Percentiles rank a stretch among this genome's conserved stretches.
These are phyloP conservation scores for Solanum verrucosum DNA, from an alignment of 257 asterid genomes.

Conservation along the genomic window DNA sequence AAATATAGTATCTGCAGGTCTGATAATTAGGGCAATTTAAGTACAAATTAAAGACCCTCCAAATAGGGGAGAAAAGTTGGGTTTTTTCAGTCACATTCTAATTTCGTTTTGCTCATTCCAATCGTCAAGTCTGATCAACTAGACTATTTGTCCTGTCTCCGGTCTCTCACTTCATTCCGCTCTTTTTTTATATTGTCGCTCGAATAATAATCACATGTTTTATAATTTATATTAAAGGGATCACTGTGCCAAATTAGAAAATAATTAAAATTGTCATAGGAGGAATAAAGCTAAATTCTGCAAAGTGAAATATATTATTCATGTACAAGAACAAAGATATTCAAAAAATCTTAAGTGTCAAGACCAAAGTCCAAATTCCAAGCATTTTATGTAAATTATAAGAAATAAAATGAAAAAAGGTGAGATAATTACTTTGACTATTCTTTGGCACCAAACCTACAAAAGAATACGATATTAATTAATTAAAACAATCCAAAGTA, in stretches of 20 bases:
- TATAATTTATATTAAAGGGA: background rate
- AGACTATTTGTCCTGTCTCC: background rate
- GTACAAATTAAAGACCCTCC: background rate
- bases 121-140: background rate
- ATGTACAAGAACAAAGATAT: background rate
- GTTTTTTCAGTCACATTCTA: background rate
- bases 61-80: background rate
- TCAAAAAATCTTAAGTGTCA: background rate
- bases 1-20: background rate
- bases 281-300: background rate
- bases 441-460: background rate
- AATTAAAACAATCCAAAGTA: background rate
- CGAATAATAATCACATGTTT: background rate
- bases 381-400: background rate
- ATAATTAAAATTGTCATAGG: background rate
- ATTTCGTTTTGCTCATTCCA: background rate
- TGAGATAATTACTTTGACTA: background rate
- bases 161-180: background rate
- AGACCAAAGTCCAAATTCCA: background rate
- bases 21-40: background rate
- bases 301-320: background rate
- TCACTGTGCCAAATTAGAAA: background rate
- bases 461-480: background rate
- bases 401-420: background rate
- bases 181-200: background rate